phyloP scores from a whole-genome alignment of 768 basidiomycete species.

The Russula sp. region DNA sequence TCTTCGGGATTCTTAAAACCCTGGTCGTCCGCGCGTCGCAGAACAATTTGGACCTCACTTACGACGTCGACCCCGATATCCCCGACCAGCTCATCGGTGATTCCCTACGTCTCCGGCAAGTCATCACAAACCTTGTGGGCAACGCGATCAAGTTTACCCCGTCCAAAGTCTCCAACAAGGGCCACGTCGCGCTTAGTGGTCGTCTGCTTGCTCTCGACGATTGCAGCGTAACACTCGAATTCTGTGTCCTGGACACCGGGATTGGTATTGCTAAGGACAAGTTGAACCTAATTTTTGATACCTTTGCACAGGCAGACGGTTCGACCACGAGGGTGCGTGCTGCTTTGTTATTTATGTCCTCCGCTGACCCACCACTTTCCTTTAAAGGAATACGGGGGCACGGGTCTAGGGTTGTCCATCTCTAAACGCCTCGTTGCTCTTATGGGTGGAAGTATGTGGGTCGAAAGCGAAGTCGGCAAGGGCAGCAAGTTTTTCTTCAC shows the following conservation, averaged over 20 bases:
- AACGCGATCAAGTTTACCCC: conserved; percentile 97
- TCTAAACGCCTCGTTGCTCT: conserved; percentile 95
- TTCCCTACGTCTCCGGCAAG: conserved; percentile 88
- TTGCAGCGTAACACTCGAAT: conserved; percentile 85
- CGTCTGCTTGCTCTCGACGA: conserved; percentile 76
- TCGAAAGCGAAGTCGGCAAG: conserved; percentile 88
- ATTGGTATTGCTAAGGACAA: conserved; percentile 99
- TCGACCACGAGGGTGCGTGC: conserved; percentile 85
- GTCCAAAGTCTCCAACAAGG: conserved; percentile 49
- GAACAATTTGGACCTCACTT: conserved; percentile 93
- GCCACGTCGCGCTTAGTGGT: conserved; percentile 87
- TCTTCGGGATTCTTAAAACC: conserved; percentile 93
- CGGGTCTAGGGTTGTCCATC: conserved; percentile 93
- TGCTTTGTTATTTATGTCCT: neutral
- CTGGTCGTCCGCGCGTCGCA: conserved; percentile 96
- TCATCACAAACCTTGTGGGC: conserved; percentile 92
- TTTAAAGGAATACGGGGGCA: conserved; percentile 89
- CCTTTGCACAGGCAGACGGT: conserved; percentile 98
- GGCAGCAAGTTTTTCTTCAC: conserved; percentile 98
- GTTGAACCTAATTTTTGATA: conserved; percentile 96
- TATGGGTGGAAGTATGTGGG: conserved; percentile 99
- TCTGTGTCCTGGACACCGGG: conserved; percentile 96
- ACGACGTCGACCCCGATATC: conserved; percentile 92
- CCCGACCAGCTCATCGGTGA: conserved; percentile 98
- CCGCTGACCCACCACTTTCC: neutral